phyloP scores from a whole-genome alignment of 23 red algal genomes.

The Gracilariopsis chorda region DNA sequence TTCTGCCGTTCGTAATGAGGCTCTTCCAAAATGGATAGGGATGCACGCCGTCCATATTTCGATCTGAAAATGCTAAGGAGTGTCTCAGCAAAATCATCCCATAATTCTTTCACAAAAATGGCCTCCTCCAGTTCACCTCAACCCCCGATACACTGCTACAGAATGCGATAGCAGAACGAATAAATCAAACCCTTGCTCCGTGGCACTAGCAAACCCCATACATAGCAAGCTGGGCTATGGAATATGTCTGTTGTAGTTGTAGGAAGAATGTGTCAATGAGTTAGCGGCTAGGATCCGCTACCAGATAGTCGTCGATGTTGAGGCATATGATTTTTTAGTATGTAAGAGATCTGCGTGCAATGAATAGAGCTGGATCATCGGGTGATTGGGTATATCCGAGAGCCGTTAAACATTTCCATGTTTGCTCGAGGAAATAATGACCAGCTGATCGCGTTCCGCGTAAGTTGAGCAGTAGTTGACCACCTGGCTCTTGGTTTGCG shows the following conservation, averaged over 20 bases:
- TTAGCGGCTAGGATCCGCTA: background rate
- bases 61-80: constrained; percentile 3
- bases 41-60: background rate
- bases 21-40: background rate
- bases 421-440: background rate
- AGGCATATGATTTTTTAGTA: no score
- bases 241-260: no score
- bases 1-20: background rate
- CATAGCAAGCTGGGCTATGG: background rate
- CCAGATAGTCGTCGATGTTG: no score
- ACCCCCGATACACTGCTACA: background rate
- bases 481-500: background rate
- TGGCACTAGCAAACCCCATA: background rate
- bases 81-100: background rate
- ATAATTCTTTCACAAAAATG: background rate
- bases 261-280: constrained; percentile 23
- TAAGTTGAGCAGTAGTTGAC: background rate
- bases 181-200: constrained; percentile 19
- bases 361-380: background rate
- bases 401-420: no score
- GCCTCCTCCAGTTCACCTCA: background rate
- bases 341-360: background rate
- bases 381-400: background rate
- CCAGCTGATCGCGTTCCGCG: background rate
- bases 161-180: constrained; percentile 14